Percentiles rank a stretch among this genome's conserved stretches.
These are phyloP conservation scores for Ogataea nakhonphanomensis DNA, from an alignment of 805 yeast species.

Conservation along the genomic window DNA sequence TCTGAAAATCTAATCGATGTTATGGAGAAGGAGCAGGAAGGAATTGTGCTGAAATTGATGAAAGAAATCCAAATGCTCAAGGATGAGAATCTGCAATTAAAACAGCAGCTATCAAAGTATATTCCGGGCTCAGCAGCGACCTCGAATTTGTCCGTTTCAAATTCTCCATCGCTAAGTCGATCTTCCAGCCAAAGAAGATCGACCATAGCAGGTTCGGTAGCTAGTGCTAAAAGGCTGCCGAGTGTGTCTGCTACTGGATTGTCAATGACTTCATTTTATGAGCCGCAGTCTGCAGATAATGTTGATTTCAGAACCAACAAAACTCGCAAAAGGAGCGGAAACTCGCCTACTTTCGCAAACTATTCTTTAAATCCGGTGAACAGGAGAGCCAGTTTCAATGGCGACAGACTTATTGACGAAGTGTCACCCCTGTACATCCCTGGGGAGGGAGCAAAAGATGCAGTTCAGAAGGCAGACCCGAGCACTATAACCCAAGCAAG, in stretches of 20 bases:
- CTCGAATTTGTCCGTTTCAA: slow-evolving; percentile 18
- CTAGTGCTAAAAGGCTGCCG: slow-evolving; percentile 24
- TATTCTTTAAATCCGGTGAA: slow-evolving; percentile 17
- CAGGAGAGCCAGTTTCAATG: slow-evolving; percentile 11
- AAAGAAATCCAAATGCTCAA: slow-evolving; percentile 53
- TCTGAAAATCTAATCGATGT: slow-evolving; percentile 51
- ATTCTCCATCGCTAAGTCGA: slow-evolving; percentile 21
- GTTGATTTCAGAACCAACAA: slow-evolving; percentile 16
- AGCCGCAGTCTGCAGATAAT: slow-evolving; percentile 9
- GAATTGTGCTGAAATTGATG: slow-evolving; percentile 64
- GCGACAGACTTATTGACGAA: slow-evolving; percentile 14
- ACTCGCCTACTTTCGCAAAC: slow-evolving; percentile 19
- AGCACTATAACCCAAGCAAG: slow-evolving; percentile 4
- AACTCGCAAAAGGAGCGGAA: slow-evolving; percentile 17
- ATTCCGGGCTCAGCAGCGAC: slow-evolving; percentile 15
- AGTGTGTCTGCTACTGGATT: slow-evolving; percentile 12
- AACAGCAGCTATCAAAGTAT: slow-evolving; percentile 27
- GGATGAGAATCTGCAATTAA: slow-evolving; percentile 48
- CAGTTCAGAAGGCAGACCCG: slow-evolving; percentile 1
- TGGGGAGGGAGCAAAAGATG: slow-evolving; percentile 2
- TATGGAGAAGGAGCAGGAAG: slow-evolving; percentile 76
- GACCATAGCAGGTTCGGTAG: slow-evolving; percentile 22
- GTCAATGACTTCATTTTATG: slow-evolving; percentile 1
- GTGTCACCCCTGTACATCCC: slow-evolving; percentile 19
- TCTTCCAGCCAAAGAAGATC: slow-evolving; percentile 27